These are phyloP conservation scores for Leccinum huronense DNA, from an alignment of 1,284 basidiomycete genomes.

Conservation along the genomic window DNA sequence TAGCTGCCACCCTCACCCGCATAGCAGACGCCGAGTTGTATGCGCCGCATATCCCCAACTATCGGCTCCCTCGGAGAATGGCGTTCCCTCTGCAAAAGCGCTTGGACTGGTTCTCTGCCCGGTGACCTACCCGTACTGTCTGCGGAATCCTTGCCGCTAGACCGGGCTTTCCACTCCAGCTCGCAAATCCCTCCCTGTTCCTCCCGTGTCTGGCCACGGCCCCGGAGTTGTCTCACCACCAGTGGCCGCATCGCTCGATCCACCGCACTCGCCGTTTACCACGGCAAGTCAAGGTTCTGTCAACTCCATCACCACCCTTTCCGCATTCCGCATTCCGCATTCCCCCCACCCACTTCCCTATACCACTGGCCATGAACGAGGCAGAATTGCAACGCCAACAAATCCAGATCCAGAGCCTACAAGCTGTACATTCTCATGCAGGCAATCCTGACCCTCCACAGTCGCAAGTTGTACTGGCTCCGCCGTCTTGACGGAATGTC, in stretches of 20 bases:
- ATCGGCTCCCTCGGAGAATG: slow-evolving; percentile 39
- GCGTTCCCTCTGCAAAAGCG: slow-evolving; percentile 59
- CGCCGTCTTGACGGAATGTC: slow-evolving; percentile 25
- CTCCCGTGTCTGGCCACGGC: slow-evolving; percentile 7
- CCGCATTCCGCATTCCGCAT: slow-evolving; percentile 55
- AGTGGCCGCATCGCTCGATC: slow-evolving; percentile 26
- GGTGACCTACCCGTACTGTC: slow-evolving; percentile 35
- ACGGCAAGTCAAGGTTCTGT: slow-evolving; percentile 39
- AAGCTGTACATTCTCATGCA: slow-evolving; percentile 19
- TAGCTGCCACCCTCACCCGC: slow-evolving; percentile 63
- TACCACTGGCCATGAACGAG: slow-evolving; percentile 45
- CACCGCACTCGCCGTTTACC: slow-evolving; percentile 40
- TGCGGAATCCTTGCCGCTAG: slow-evolving; percentile 36
- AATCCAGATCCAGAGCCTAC: slow-evolving; percentile 29
- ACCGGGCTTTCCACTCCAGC: slow-evolving; percentile 25
- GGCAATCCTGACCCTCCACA: slow-evolving; percentile 26
- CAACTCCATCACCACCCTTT: slow-evolving; percentile 62
- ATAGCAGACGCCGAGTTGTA: slow-evolving; percentile 72
- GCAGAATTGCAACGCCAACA: slow-evolving; percentile 31
- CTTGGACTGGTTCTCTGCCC: slow-evolving; percentile 61
- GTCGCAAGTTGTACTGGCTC: slow-evolving; percentile 1
- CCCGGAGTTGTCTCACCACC: slow-evolving; percentile 14
- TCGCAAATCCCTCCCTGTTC: slow-evolving; percentile 17
- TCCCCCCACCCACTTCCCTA: slow-evolving; percentile 68
- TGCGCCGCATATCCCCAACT: slow-evolving; percentile 54